These are phyloP conservation scores for Sporobolomyces pararoseus DNA, from an alignment of 768 basidiomycete genomes.

Conservation along the genomic window DNA sequence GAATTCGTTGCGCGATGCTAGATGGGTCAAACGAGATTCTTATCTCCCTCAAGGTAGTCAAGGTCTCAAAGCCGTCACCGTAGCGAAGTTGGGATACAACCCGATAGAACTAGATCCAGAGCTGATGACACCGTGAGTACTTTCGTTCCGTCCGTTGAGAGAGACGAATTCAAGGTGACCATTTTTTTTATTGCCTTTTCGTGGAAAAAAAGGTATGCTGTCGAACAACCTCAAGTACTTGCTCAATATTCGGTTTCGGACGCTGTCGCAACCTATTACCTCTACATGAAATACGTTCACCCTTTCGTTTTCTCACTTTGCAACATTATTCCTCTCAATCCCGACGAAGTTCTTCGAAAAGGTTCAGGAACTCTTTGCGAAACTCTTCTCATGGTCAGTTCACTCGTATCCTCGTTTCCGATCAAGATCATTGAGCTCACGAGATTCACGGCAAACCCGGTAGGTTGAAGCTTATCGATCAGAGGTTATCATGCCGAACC, in stretches of 20 bases:
- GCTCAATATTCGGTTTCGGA: conserved; percentile 99
- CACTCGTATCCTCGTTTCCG: background rate
- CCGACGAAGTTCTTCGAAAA: conserved; percentile 93
- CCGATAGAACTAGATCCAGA: conserved; percentile 97
- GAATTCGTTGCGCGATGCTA: conserved; percentile 9
- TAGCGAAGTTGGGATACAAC: conserved; percentile 89
- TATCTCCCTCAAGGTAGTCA: conserved; percentile 98
- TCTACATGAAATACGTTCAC: conserved; percentile 99
- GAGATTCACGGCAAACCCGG: background rate
- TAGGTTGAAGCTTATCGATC: conserved; percentile 93
- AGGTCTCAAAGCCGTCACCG: conserved; percentile 96
- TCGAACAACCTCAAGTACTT: conserved; percentile 88
- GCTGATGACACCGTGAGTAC: conserved; percentile 91
- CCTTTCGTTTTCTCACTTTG: conserved; percentile 99
- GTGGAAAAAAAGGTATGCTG: conserved; percentile 63
- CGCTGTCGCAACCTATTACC: conserved; percentile 98
- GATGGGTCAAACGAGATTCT: conserved; percentile 97
- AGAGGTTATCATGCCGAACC: conserved; percentile 93
- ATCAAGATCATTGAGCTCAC: background rate
- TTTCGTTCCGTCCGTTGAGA: background rate
- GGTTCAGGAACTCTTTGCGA: conserved; percentile 96
- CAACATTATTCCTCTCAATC: conserved; percentile 95
- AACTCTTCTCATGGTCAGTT: conserved; percentile 86
- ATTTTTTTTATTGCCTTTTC: too few relatives aligned
- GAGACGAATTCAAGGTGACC: too few relatives aligned